phyloP scores from a whole-genome alignment of 768 basidiomycete species.

The Cystofilobasidium macerans region DNA sequence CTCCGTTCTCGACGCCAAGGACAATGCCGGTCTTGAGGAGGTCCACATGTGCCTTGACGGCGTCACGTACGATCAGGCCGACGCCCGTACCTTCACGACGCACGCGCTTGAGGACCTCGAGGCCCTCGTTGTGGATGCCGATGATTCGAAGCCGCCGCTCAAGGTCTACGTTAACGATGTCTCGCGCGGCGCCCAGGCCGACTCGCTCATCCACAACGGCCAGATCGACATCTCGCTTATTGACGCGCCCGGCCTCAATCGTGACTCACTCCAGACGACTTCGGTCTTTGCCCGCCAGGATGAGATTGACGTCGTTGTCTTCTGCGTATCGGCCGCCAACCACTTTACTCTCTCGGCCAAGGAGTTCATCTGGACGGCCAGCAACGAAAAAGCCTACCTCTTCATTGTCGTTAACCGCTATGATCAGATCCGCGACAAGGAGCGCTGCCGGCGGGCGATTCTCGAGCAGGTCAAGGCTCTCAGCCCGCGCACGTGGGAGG shows the following conservation, averaged over 20 bases:
- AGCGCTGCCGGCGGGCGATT: conserved; percentile 73
- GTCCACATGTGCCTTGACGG: conserved; percentile 69
- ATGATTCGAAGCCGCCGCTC: conserved; percentile 54
- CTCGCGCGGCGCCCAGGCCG: conserved; percentile 28
- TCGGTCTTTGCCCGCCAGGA: conserved; percentile 90
- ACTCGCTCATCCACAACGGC: conserved; percentile 83
- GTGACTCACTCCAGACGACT: conserved; percentile 88
- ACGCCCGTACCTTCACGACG: conserved; percentile 66
- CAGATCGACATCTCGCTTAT: conserved; percentile 96
- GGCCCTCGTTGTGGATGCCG: conserved; percentile 63
- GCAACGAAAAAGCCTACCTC: conserved; percentile 92
- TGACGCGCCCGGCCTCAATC: conserved; percentile 93
- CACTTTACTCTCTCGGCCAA: conserved; percentile 93
- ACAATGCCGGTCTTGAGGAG: conserved; percentile 69
- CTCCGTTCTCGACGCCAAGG: conserved; percentile 83
- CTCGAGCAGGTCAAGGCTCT: conserved; percentile 88
- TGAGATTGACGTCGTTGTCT: conserved; percentile 97
- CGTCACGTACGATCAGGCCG: conserved; percentile 52
- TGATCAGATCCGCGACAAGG: conserved; percentile 89
- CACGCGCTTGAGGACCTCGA: conserved; percentile 61
- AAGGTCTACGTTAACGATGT: conserved; percentile 82
- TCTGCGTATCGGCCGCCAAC: conserved; percentile 95
- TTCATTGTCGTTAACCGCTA: conserved; percentile 99
- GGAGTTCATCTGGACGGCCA: conserved; percentile 84
- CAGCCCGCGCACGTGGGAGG: conserved; percentile 82